Conservation (phyloP, 768 basidiomycete species). For the Neoboletus brunneissimus region DNA sequence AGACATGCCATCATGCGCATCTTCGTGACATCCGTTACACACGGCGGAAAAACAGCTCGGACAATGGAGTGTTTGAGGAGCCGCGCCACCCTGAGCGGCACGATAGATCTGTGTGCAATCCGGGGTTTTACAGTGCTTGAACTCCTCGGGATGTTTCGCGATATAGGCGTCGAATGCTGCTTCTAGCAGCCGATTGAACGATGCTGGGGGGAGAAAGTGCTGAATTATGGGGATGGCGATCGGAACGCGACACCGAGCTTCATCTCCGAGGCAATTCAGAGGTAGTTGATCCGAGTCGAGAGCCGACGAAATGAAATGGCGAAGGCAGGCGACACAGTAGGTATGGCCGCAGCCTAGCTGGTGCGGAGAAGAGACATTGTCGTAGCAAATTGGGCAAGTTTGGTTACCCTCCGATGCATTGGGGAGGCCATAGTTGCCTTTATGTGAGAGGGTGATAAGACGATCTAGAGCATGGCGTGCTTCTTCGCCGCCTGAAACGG, state of each 20-base stretch:
- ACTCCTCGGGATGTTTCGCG: constrained; percentile 54
- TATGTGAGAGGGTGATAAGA: constrained; percentile 43
- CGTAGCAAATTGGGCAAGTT: constrained; percentile 56
- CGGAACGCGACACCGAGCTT: constrained; percentile 51
- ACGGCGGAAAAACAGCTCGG: constrained; percentile 65
- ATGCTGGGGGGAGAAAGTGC: constrained; percentile 44
- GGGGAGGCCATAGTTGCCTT: constrained; percentile 7
- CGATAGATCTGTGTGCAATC: constrained; percentile 77
- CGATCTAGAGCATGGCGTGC: constrained; percentile 45
- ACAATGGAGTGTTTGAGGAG: constrained; percentile 47
- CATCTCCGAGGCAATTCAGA: constrained; percentile 62
- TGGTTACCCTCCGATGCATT: constrained; percentile 7
- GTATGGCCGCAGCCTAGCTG: constrained; percentile 59
- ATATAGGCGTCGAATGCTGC: constrained; percentile 59
- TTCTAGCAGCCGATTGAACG: constrained; percentile 54
- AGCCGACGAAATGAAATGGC: constrained; percentile 54
- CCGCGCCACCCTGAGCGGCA: constrained; percentile 38
- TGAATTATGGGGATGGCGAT: constrained; percentile 55
- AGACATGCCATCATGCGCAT: constrained; percentile 57
- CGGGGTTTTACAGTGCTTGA: constrained; percentile 73
- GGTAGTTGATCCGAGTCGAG: constrained; percentile 59
- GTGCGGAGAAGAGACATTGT: constrained; percentile 41
- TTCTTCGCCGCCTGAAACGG: constrained; percentile 55
- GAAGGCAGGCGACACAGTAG: constrained; percentile 64
- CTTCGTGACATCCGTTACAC: constrained; percentile 59